Evolutionary conservation across 164 flowering plant genomes (phyloP).

Genomic region (Paratinospora sagittata): DNA sequence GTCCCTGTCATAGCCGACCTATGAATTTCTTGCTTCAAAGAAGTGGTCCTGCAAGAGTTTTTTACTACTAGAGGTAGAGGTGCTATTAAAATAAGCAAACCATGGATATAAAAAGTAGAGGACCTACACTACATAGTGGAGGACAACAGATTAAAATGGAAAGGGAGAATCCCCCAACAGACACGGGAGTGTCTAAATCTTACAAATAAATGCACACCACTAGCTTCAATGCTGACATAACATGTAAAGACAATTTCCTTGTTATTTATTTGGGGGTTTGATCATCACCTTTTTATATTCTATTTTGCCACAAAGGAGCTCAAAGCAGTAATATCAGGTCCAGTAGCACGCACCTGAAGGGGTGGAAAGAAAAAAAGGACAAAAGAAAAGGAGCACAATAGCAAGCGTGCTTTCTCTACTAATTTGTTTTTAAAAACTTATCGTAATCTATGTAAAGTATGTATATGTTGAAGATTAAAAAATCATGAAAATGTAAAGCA

Average conservation of each 20-base stretch:
- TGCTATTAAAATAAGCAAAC: not conserved
- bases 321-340: too few species aligned
- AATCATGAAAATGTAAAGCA: too few species aligned
- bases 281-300: too few species aligned
- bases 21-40: not conserved
- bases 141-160: constrained; percentile 2
- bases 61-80: not conserved
- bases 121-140: constrained; percentile 15
- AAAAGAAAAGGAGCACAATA: too few species aligned
- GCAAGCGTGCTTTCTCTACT: too few species aligned
- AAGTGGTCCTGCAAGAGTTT: constrained; percentile 1
- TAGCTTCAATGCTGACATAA: not conserved
- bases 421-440: too few species aligned
- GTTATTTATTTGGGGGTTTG: not conserved
- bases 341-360: too few species aligned
- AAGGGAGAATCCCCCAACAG: constrained; percentile 4
- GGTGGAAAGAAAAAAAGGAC: too few species aligned
- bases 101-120: not conserved
- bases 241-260: not conserved
- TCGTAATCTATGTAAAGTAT: too few species aligned
- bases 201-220: constrained; percentile 7
- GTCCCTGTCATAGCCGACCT: too few species aligned
- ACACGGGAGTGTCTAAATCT: constrained; percentile 9
- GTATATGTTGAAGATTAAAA: too few species aligned
- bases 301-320: too few species aligned